phyloP scores from a whole-genome alignment of 2,329 filamentous ascomycete genomes.

The Neonectria faginata region DNA sequence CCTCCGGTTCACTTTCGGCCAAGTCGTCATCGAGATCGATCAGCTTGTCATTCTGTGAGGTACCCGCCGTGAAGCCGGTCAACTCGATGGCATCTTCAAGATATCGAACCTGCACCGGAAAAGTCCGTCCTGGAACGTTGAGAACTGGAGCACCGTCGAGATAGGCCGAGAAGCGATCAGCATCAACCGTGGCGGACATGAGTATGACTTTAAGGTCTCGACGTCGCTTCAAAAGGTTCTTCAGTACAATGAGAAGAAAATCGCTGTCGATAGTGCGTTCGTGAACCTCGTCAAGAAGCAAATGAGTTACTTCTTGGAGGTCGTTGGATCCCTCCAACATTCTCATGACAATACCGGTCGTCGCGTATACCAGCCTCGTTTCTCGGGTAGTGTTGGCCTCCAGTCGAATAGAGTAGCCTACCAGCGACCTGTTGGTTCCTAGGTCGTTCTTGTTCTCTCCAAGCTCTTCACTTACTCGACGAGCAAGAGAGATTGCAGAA shows the following conservation, averaged over 20 bases:
- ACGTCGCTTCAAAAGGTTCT: constrained; percentile 80
- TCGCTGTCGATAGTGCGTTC: constrained; percentile 97
- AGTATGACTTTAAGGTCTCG: constrained; percentile 91
- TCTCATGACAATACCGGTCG: constrained; percentile 91
- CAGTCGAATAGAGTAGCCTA: constrained; percentile 93
- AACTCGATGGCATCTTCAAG: constrained; percentile 93
- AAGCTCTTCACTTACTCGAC: constrained; percentile 93
- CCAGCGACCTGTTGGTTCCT: constrained; percentile 83
- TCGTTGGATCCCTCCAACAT: constrained; percentile 94
- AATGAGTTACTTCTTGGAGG: constrained; percentile 88
- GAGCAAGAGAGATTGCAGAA: constrained; percentile 92
- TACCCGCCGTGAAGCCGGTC: constrained; percentile 75
- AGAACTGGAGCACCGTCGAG: constrained; percentile 87
- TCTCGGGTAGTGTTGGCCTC: constrained; percentile 87
- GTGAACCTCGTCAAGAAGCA: constrained; percentile 97
- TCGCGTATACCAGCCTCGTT: constrained; percentile 91
- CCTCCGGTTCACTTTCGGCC: constrained; percentile 62
- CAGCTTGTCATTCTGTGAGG: constrained; percentile 61
- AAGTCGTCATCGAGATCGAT: constrained; percentile 73
- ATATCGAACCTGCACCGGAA: constrained; percentile 88
- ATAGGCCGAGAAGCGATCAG: constrained; percentile 90
- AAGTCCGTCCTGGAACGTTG: constrained; percentile 92
- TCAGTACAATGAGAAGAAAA: constrained; percentile 91
- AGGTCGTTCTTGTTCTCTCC: constrained; percentile 86
- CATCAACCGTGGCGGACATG: constrained; percentile 98